Conservation (phyloP, 192 early-diverging fungal species). For the Backusella macrospora region DNA sequence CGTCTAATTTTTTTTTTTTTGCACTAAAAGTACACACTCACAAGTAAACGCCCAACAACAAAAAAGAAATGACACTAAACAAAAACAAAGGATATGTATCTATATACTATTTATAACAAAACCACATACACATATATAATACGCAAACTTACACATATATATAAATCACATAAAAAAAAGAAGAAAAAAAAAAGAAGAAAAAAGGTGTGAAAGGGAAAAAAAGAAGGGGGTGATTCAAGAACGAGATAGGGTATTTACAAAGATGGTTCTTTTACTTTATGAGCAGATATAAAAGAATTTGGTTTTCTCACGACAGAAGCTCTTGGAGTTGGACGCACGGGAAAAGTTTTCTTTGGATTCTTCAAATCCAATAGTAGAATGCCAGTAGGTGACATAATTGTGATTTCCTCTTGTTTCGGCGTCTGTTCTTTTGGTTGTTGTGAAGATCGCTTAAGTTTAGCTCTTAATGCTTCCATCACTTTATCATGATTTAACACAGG, state of each 20-base stretch:
- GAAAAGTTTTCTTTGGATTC: constrained; percentile 28
- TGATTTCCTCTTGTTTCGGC: neutral
- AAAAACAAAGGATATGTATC: neutral
- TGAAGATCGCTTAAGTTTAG: constrained; percentile 33
- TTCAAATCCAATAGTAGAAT: constrained; percentile 33
- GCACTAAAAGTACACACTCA: neutral
- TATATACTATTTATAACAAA: too few relatives aligned
- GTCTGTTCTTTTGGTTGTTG: constrained; percentile 2
- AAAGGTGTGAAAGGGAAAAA: neutral
- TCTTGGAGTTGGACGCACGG: constrained; percentile 15
- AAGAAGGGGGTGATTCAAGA: neutral
- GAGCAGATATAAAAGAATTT: constrained; percentile 24
- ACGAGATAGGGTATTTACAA: constrained; percentile 12
- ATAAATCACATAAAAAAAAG: neutral
- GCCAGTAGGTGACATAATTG: constrained; percentile 30
- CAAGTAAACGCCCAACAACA: neutral
- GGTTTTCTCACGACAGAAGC: constrained; percentile 22
- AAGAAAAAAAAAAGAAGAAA: neutral
- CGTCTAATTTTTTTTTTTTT: constrained; percentile 2
- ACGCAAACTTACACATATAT: neutral
- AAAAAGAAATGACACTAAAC: neutral
- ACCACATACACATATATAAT: neutral
- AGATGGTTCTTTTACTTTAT: constrained; percentile 21
- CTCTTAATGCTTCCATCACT: constrained; percentile 42
- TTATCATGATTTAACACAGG: constrained; percentile 31